Evolutionary conservation across 2,329 filamentous ascomycete genomes (phyloP).

Genomic region (Fusarium piperis): DNA sequence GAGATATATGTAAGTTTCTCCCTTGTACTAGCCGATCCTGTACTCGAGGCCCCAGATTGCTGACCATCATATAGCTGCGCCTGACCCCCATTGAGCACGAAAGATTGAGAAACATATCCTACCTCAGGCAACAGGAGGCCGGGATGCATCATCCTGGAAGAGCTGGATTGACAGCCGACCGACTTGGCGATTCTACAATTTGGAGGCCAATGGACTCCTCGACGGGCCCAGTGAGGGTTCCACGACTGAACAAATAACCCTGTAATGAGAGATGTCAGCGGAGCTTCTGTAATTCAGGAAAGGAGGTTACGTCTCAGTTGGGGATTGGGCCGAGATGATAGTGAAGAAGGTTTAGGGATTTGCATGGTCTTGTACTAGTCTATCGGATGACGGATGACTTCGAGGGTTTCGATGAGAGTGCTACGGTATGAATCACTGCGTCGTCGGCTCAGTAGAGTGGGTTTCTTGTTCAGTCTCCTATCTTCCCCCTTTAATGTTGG

Average conservation of each 20-base stretch:
- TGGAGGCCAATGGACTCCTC: neutral
- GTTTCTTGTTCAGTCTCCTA: neutral
- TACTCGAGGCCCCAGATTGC: neutral
- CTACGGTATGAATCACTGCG: neutral
- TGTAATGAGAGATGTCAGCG: rapidly evolving
- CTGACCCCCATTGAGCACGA: neutral
- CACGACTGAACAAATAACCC: neutral
- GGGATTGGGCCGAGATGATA: neutral
- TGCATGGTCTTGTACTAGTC: neutral
- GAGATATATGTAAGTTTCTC: neutral
- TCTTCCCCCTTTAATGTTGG: neutral
- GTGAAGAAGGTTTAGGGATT: neutral
- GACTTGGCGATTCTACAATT: neutral
- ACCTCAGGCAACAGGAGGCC: neutral
- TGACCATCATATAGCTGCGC: neutral
- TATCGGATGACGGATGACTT: neutral
- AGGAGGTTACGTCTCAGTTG: neutral
- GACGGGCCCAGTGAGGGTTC: neutral
- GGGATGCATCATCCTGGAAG: neutral
- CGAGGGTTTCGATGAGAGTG: neutral
- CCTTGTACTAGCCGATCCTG: too few relatives aligned
- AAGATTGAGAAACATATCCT: neutral
- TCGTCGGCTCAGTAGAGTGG: neutral
- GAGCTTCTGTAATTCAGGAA: neutral
- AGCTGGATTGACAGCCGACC: neutral